These are phyloP conservation scores for Echinochloa phyllopogon DNA, from an alignment of 176 grass and related monocot species.

Conservation along the genomic window DNA sequence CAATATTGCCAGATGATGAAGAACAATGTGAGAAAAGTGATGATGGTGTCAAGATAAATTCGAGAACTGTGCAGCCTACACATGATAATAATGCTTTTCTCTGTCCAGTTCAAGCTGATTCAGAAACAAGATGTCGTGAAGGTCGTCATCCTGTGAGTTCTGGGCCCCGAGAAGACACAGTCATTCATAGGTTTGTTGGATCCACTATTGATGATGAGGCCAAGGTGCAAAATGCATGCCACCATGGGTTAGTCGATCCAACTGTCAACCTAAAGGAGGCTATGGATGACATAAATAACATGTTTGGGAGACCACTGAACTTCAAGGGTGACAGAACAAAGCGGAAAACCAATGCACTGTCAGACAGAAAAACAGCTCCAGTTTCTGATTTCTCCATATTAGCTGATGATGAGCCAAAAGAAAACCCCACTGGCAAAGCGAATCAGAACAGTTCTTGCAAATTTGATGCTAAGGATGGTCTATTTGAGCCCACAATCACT, in stretches of 20 bases:
- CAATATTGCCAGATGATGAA: constrained; percentile 79
- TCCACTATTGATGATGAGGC: constrained; percentile 71
- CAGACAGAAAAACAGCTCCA: constrained; percentile 49
- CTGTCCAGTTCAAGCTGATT: constrained; percentile 30
- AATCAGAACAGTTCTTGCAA: constrained; percentile 41
- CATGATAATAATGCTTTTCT: constrained; percentile 19
- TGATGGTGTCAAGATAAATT: constrained; percentile 19
- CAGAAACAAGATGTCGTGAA: constrained; percentile 18
- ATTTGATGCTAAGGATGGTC: constrained; percentile 46
- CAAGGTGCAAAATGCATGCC: constrained; percentile 91
- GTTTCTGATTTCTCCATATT: constrained; percentile 69
- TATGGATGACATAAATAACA: constrained; percentile 90
- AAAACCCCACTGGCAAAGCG: constrained; percentile 34
- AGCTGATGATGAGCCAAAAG: constrained; percentile 60
- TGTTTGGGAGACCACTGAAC: constrained; percentile 88
- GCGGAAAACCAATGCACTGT: constrained; percentile 37
- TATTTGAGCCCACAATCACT: constrained; percentile 93
- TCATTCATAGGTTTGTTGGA: constrained; percentile 86
- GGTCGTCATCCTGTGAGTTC: constrained; percentile 42
- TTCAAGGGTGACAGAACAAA: constrained; percentile 63
- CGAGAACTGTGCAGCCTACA: constrained; percentile 25
- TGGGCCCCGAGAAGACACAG: constrained; percentile 65
- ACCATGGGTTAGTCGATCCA: constrained; percentile 86
- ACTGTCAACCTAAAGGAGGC: constrained; percentile 89
- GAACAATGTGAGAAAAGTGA: constrained; percentile 34